These are phyloP conservation scores for Neoascochyta sp. DNA, from an alignment of 2,329 filamentous ascomycete genomes.

Conservation along the genomic window DNA sequence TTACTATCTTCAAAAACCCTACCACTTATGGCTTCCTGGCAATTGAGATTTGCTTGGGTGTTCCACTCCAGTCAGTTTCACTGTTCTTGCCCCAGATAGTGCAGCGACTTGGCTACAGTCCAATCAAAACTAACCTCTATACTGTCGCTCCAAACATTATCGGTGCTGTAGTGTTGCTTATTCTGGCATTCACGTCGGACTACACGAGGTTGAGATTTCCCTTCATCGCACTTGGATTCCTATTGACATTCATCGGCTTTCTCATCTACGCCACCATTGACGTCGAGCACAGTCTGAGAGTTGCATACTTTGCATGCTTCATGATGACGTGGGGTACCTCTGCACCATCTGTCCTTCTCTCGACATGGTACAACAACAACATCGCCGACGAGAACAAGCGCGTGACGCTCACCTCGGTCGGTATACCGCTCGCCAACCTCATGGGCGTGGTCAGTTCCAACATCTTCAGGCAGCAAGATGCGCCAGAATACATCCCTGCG, in stretches of 20 bases:
- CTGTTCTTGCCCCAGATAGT: conserved; percentile 60
- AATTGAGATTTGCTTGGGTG: conserved; percentile 59
- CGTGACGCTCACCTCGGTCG: conserved; percentile 65
- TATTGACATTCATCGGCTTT: conserved; percentile 72
- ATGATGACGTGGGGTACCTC: conserved; percentile 82
- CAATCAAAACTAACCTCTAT: conserved; percentile 71
- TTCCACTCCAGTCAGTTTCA: conserved; percentile 55
- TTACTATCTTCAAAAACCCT: conserved; percentile 53
- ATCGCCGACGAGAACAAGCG: conserved; percentile 72
- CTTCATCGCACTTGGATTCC: conserved; percentile 70
- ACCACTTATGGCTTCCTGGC: conserved; percentile 53
- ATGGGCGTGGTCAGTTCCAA: conserved; percentile 71
- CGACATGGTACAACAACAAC: conserved; percentile 79
- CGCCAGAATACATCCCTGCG: conserved; percentile 64
- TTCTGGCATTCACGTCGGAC: conserved; percentile 70
- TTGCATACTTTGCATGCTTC: conserved; percentile 73
- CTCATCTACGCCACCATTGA: conserved; percentile 71
- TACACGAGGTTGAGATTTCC: conserved; percentile 64
- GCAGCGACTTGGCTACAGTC: conserved; percentile 49
- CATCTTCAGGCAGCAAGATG: conserved; percentile 61
- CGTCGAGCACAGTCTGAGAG: conserved; percentile 56
- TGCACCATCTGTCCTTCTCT: conserved; percentile 66
- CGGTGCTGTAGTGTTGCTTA: conserved; percentile 67
- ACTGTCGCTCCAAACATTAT: conserved; percentile 77
- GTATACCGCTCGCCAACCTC: conserved; percentile 70